Evolutionary conservation across 495 filamentous ascomycete genomes (phyloP), one percentile per base, ranked within the genome.

Genomic region (Annulohypoxylon moriforme): DNA sequence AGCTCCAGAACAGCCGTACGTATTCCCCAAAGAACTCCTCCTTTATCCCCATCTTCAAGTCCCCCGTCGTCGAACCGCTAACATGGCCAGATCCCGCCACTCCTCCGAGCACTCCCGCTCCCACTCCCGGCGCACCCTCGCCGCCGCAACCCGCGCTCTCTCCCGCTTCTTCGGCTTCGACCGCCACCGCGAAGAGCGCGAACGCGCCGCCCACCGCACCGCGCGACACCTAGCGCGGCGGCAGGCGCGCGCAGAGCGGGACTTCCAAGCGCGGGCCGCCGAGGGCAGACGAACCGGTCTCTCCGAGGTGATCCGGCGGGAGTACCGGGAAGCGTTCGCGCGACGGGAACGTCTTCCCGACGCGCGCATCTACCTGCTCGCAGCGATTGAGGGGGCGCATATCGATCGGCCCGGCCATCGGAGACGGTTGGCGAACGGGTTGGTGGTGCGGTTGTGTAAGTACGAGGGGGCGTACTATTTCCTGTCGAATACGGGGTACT

Each of bases 331-430:
- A n/a, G 53, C 40, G 25, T n/a, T 59, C 22, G 31, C 24, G 10
- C 49, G 29, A 24, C 36, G 50, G 38, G 38, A 22, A 13, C 40
- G 8, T 8, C 50, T 73, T 0, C 22, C 60, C 13, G 7, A 14
- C 16, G 52, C 22, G 6, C 24, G 42, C 2, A 56, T 75, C 11
- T 24, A 29, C 11, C n/a, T 24, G 11, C 53, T 75, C 0, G 69
- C 73, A 0, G 38, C n/a, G n/a, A 14, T 42, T 0, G 73, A 75
- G 52, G 34, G 50, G 3, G 70, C 73, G 1, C 11, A 38, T 0
- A 14, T 76, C 0, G 36, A 64, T 44, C 50, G 27, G 10, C 36
- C 59, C 14, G 9, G 49, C 31, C 11, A 27, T 3, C 1, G 1
- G 0, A 14, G 25, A 20, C 8, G 10, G 0, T 42, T 69, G 0